A percentile compares a stretch with the other conserved stretches of the same genome.
Evolutionary conservation across 2,329 filamentous ascomycete genomes (phyloP).

Genomic region (Corinectria fuckeliana): DNA sequence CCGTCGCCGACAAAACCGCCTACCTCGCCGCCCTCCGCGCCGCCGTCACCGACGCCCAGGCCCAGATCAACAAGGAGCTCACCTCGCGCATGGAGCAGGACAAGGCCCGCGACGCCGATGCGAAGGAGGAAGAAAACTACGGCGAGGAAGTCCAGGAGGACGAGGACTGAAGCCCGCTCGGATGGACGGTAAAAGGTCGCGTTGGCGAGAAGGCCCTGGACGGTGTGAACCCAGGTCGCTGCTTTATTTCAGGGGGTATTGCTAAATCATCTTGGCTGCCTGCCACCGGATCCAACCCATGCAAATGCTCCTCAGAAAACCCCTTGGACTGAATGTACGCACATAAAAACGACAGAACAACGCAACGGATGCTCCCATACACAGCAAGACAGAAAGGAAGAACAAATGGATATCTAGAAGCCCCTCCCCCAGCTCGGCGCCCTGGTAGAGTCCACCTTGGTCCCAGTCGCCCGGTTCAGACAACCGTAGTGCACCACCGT

Average conservation of each 20-base stretch:
- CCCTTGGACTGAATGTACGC: constrained; percentile 9
- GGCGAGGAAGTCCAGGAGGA: constrained; percentile 83
- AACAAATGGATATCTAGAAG: constrained; percentile 38
- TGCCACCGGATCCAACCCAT: constrained; percentile 28
- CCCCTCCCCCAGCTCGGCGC: constrained; percentile 47
- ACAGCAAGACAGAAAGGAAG: constrained; percentile 8
- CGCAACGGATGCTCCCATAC: constrained; percentile 17
- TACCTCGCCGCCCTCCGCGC: constrained; percentile 67
- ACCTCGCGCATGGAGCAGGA: constrained; percentile 79
- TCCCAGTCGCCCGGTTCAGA: constrained; percentile 57
- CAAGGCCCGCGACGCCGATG: constrained; percentile 61
- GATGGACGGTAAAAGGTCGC: no score
- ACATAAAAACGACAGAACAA: constrained; percentile 17
- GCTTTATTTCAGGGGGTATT: constrained; percentile 36
- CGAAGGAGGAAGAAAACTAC: constrained; percentile 77
- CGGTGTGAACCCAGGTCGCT: neutral
- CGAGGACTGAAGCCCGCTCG: constrained; percentile 48
- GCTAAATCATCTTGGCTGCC: constrained; percentile 34
- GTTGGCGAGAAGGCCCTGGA: neutral
- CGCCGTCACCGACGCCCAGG: constrained; percentile 66
- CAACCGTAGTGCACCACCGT: constrained; percentile 84
- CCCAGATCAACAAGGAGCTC: constrained; percentile 71
- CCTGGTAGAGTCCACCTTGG: constrained; percentile 42
- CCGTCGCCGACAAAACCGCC: constrained; percentile 58
- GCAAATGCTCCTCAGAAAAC: constrained; percentile 30